Percentiles rank a stretch among this genome's conserved stretches.
Conservation (phyloP, 2,329 filamentous ascomycete species). For the Paramyrothecium roridum region DNA sequence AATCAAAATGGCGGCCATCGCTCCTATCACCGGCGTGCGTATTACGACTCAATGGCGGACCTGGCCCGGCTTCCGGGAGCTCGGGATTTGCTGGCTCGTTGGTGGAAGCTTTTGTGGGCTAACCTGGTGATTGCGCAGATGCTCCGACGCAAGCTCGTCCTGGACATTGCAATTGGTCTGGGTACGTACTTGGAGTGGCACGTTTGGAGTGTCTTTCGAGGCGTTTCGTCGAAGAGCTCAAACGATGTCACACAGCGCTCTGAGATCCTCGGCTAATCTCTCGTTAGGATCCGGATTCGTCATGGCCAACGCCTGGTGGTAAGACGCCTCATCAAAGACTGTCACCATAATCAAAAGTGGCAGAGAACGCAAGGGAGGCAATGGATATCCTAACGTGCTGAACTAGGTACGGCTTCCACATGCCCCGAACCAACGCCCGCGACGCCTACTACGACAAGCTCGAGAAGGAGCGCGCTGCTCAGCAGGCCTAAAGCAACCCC, state of each 20-base stretch:
- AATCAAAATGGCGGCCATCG: constrained; percentile 47
- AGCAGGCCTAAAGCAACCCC: constrained; percentile 18
- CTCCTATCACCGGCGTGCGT: constrained; percentile 60
- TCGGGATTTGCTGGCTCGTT: constrained; percentile 6
- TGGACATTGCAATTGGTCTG: constrained; percentile 53
- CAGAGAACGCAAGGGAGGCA: not conserved
- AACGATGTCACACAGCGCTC: not conserved
- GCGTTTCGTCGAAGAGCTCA: not conserved
- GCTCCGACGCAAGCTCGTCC: constrained; percentile 57
- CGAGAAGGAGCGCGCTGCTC: constrained; percentile 51
- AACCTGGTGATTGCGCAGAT: constrained; percentile 41
- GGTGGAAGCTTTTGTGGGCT: constrained; percentile 25
- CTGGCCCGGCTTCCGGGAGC: constrained; percentile 4
- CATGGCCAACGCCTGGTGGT: constrained; percentile 58
- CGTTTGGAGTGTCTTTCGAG: not conserved
- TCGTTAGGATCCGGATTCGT: constrained; percentile 47
- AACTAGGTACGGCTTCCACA: constrained; percentile 59
- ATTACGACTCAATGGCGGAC: constrained; percentile 25
- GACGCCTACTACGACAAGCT: constrained; percentile 58
- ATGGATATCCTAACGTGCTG: constrained; percentile 6
- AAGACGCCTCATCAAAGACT: constrained; percentile 24
- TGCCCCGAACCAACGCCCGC: constrained; percentile 56
- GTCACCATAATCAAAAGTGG: constrained; percentile 1
- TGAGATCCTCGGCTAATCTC: constrained; percentile 26
- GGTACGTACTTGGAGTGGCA: constrained; percentile 38